Percentiles rank a stretch among this genome's conserved stretches.
Conservation (phyloP, 2,329 filamentous ascomycete species). For the Graphiopsis chlorocephala region DNA sequence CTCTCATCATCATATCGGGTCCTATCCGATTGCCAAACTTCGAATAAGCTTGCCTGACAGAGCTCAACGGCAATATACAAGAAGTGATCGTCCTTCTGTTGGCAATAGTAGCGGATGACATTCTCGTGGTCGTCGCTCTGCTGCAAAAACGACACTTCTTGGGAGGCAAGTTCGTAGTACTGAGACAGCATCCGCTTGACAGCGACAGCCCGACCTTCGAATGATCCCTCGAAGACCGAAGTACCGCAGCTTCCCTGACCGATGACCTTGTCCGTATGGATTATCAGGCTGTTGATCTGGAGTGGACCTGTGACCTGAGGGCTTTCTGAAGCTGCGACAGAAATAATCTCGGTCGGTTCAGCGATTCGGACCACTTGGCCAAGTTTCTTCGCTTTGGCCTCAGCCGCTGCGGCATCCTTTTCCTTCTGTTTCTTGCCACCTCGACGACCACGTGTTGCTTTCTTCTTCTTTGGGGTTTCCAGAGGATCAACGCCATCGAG, state of each 20-base stretch:
- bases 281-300: slow-evolving; percentile 60
- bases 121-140: slow-evolving; percentile 96
- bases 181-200: slow-evolving; percentile 96
- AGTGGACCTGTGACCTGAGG: slow-evolving; percentile 48
- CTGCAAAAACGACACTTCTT: slow-evolving; percentile 84
- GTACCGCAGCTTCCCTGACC: slow-evolving; percentile 93
- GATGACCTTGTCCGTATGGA: slow-evolving; percentile 59
- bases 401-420: slow-evolving; percentile 28
- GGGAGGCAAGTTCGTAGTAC: slow-evolving; percentile 91
- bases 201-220: slow-evolving; percentile 84
- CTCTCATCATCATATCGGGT: slow-evolving; percentile 48
- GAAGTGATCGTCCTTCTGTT: slow-evolving; percentile 84
- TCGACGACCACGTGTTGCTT: slow-evolving; percentile 49
- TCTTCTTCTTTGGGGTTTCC: slow-evolving; percentile 45
- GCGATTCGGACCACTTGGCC: slow-evolving; percentile 37
- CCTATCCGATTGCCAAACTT: slow-evolving; percentile 87
- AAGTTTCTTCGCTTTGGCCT: slow-evolving; percentile 37
- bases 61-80: slow-evolving; percentile 94
- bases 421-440: slow-evolving; percentile 46
- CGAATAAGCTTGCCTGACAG: slow-evolving; percentile 88
- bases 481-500: slow-evolving; percentile 27
- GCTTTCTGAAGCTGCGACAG: slow-evolving; percentile 42
- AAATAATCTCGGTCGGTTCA: slow-evolving; percentile 40
- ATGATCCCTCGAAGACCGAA: slow-evolving; percentile 89
- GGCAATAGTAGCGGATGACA: slow-evolving; percentile 93